Evolutionary conservation across 2,329 filamentous ascomycete species (phyloP).

Genomic region (Scedosporium minutisporum): DNA sequence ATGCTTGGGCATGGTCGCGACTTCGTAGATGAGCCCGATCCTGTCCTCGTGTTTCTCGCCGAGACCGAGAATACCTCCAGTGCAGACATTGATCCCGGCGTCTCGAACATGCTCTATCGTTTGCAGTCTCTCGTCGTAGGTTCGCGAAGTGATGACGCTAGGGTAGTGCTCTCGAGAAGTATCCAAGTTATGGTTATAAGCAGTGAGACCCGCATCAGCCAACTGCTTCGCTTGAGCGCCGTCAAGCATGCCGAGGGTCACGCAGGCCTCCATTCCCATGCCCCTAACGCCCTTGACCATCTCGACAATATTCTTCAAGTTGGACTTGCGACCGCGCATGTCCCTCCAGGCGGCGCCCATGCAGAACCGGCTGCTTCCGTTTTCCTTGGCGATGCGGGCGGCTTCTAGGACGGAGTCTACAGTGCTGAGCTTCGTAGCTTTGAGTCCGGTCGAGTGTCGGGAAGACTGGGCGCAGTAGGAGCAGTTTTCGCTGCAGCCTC

Average conservation of each 20-base stretch:
- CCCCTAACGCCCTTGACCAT: constrained; percentile 76
- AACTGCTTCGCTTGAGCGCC: constrained; percentile 69
- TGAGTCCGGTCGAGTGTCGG: constrained; percentile 64
- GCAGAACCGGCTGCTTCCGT: constrained; percentile 85
- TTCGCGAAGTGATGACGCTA: constrained; percentile 72
- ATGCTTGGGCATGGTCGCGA: constrained; percentile 69
- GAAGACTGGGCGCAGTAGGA: constrained; percentile 88
- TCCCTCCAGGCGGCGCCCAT: constrained; percentile 93
- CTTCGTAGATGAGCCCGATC: constrained; percentile 73
- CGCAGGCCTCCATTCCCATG: constrained; percentile 83
- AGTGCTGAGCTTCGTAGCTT: constrained; percentile 69
- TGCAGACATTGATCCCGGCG: constrained; percentile 83
- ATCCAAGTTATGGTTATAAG: constrained; percentile 92
- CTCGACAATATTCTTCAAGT: constrained; percentile 70
- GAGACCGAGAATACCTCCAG: constrained; percentile 77
- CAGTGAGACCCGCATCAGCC: constrained; percentile 74
- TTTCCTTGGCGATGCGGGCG: constrained; percentile 66
- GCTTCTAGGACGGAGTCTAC: constrained; percentile 75
- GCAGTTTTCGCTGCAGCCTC: constrained; percentile 86
- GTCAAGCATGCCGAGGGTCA: constrained; percentile 93
- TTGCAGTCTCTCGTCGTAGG: constrained; percentile 76
- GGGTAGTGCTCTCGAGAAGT: constrained; percentile 86
- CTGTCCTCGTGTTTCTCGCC: constrained; percentile 73
- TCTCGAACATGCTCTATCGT: constrained; percentile 74
- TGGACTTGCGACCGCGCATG: constrained; percentile 83